Conservation (phyloP, 495 filamentous ascomycete species). For the Hypoxylon fragiforme region DNA sequence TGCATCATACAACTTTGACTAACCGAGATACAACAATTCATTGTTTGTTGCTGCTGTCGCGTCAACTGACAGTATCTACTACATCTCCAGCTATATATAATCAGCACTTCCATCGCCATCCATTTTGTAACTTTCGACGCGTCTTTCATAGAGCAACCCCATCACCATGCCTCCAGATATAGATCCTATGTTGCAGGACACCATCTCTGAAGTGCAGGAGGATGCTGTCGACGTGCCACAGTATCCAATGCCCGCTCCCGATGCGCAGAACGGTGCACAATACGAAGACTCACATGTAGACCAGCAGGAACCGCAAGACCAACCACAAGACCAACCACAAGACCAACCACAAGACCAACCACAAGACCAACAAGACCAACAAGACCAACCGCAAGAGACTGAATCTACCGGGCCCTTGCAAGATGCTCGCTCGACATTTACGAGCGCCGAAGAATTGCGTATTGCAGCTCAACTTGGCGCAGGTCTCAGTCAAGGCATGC, state of each 20-base stretch:
- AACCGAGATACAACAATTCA: too few relatives aligned
- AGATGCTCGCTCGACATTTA: slow-evolving; percentile 36
- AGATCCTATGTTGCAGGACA: slow-evolving; percentile 31
- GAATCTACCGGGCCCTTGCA: slow-evolving; percentile 39
- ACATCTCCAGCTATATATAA: too few relatives aligned
- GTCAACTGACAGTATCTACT: too few relatives aligned
- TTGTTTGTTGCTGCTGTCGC: too few relatives aligned
- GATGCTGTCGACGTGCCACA: slow-evolving; percentile 28
- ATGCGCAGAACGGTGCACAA: slow-evolving; percentile 18
- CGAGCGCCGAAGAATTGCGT: slow-evolving; percentile 53
- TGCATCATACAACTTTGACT: too few relatives aligned
- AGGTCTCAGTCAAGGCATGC: slow-evolving; percentile 41
- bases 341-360: slow-evolving; percentile 17
- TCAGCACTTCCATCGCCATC: background rate
- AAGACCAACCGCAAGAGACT: slow-evolving; percentile 26
- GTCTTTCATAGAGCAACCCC: slow-evolving; percentile 8
- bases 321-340: slow-evolving; percentile 18
- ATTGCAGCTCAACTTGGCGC: slow-evolving; percentile 54
- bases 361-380: slow-evolving; percentile 11
- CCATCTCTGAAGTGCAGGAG: slow-evolving; percentile 28
- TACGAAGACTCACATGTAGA: slow-evolving; percentile 20
- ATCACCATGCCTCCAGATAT: slow-evolving; percentile 37
- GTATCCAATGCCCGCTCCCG: slow-evolving; percentile 22
- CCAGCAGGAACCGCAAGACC: slow-evolving; percentile 14
- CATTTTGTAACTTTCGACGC: slow-evolving; percentile 10